Conservation (phyloP, 2,329 filamentous ascomycete species). For the Beauveria sp. region DNA sequence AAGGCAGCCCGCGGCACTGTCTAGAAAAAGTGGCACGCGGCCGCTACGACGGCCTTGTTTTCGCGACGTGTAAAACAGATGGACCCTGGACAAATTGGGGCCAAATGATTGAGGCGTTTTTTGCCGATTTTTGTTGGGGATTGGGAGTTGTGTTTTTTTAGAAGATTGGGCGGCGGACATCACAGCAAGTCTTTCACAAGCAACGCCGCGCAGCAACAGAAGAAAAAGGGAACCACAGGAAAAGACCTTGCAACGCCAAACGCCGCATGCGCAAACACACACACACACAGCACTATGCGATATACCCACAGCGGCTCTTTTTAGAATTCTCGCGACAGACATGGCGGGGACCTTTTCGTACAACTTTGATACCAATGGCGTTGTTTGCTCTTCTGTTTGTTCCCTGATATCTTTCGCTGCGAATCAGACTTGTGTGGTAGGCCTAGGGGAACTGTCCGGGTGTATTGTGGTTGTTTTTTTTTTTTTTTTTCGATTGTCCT, state of each 20-base stretch:
- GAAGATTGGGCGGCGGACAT: background rate
- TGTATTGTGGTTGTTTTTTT: background rate
- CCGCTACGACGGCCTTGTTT: background rate
- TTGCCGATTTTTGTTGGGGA: background rate
- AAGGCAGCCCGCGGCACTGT: constrained; percentile 29
- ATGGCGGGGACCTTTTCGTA: background rate
- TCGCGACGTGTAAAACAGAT: constrained; percentile 6
- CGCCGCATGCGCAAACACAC: background rate
- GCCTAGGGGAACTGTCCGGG: background rate
- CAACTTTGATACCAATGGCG: constrained; percentile 7
- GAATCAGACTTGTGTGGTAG: background rate
- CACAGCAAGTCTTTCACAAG: background rate
- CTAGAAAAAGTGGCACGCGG: constrained; percentile 4
- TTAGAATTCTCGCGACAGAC: background rate
- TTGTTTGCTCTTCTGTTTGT: background rate
- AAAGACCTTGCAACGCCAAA: constrained; percentile 1
- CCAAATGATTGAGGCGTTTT: background rate
- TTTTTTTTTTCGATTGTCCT: background rate
- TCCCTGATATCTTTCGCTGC: background rate
- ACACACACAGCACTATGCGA: background rate
- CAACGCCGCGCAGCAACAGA: background rate
- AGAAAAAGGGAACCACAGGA: constrained; percentile 6
- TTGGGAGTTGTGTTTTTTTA: background rate
- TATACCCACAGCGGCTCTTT: background rate
- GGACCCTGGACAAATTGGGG: background rate